A percentile compares a stretch with the other conserved stretches of the same genome.
These are phyloP conservation scores for Solanum boliviense DNA, from an alignment of 257 asterid species.

Conservation along the genomic window DNA sequence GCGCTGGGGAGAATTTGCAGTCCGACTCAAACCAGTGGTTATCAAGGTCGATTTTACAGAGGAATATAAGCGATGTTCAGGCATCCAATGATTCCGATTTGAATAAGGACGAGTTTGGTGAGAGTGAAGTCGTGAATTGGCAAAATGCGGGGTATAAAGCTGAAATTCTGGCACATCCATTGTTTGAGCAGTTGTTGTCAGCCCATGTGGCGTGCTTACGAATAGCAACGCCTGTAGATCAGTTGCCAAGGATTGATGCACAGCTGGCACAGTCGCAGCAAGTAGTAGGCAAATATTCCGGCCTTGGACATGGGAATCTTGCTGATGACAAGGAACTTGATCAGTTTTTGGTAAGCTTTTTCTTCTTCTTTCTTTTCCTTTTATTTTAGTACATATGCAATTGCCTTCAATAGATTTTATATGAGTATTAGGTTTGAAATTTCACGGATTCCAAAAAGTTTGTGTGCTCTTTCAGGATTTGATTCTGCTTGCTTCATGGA, in stretches of 20 bases:
- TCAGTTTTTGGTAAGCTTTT: conserved; percentile 43
- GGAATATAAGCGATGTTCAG: conserved; percentile 24
- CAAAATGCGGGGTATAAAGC: conserved; percentile 49
- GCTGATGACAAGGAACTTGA: conserved; percentile 51
- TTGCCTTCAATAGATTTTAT: neutral
- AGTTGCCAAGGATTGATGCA: conserved; percentile 70
- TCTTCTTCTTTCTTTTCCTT: neutral
- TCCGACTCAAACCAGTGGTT: conserved; percentile 45
- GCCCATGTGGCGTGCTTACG: conserved; percentile 71
- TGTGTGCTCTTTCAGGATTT: neutral
- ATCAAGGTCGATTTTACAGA: conserved; percentile 30
- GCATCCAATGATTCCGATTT: conserved; percentile 29
- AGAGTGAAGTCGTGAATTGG: conserved; percentile 38
- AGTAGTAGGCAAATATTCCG: conserved; percentile 42
- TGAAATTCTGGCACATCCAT: conserved; percentile 48
- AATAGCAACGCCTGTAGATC: conserved; percentile 80
- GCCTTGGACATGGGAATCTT: conserved; percentile 37
- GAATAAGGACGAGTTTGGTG: conserved; percentile 8
- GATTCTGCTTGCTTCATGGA: neutral
- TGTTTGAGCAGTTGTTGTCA: conserved; percentile 60
- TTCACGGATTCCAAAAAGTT: neutral
- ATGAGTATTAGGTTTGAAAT: neutral
- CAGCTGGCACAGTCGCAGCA: conserved; percentile 65
- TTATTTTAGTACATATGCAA: neutral
- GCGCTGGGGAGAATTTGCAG: conserved; percentile 27